A percentile compares a stretch with the other conserved stretches of the same genome.
phyloP scores from a whole-genome alignment of 768 basidiomycete genomes.

The Erythrobasidium yunnanense region DNA sequence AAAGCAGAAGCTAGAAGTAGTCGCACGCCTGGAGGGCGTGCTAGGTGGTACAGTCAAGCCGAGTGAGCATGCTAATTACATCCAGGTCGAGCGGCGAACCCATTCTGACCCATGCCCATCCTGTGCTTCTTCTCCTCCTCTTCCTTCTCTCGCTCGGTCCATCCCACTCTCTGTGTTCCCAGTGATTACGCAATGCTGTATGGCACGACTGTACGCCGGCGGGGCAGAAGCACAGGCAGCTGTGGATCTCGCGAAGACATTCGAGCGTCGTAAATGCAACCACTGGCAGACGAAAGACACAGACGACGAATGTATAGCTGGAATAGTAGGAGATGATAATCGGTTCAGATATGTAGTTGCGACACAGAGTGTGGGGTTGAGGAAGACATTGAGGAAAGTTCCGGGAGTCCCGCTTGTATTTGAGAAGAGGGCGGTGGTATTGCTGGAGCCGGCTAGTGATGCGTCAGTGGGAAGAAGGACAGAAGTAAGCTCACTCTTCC shows the following conservation, averaged over 20 bases:
- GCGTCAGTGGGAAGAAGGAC: slow-evolving; percentile 61
- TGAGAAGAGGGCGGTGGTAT: slow-evolving; percentile 73
- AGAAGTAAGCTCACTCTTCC: slow-evolving; percentile 44
- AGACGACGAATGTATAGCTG: slow-evolving; percentile 65
- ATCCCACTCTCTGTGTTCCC: not conserved
- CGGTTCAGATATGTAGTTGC: slow-evolving; percentile 87
- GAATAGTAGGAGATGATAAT: slow-evolving; percentile 72
- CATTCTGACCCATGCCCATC: slow-evolving; percentile 43
- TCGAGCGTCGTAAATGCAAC: slow-evolving; percentile 89
- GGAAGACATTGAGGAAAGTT: slow-evolving; percentile 57
- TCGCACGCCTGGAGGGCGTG: slow-evolving; percentile 61
- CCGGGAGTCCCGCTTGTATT: slow-evolving; percentile 84
- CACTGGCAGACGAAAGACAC: slow-evolving; percentile 66
- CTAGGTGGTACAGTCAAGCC: slow-evolving; percentile 81
- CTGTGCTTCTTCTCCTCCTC: too few relatives aligned
- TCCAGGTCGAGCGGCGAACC: too few relatives aligned
- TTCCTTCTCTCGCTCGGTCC: slow-evolving; percentile 39
- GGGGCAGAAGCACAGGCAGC: slow-evolving; percentile 62
- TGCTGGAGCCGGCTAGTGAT: slow-evolving; percentile 80
- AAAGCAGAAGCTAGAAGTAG: slow-evolving; percentile 61
- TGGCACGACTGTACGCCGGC: slow-evolving; percentile 74
- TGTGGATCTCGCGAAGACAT: slow-evolving; percentile 80
- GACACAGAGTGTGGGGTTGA: slow-evolving; percentile 65
- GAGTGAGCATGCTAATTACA: slow-evolving; percentile 52
- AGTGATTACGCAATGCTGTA: slow-evolving; percentile 98